phyloP scores from a whole-genome alignment of 1,284 basidiomycete genomes.

The Puccinia polysora region DNA sequence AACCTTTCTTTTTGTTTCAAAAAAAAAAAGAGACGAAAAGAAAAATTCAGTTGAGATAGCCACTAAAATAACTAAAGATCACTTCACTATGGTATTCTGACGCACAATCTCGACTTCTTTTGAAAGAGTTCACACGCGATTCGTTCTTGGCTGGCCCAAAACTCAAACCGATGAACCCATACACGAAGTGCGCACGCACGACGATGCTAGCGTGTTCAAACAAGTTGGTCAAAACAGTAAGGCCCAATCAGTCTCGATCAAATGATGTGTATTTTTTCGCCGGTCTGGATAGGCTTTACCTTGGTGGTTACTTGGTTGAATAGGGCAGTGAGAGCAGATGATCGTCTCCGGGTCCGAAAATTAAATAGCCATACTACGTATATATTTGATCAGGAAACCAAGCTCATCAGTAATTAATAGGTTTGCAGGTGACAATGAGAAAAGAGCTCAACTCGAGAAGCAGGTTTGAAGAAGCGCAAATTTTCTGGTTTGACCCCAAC shows the following conservation, averaged over 20 bases:
- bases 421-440: not conserved
- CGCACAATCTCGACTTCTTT: not conserved
- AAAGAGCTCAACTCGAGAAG: constrained; percentile 7
- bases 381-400: not conserved
- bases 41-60: no score
- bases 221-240: not conserved
- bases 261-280: not conserved
- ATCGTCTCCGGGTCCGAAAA: not conserved
- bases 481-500: constrained; percentile 10
- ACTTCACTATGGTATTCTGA: no score
- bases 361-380: constrained; percentile 10
- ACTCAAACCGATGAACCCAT: not conserved
- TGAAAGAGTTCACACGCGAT: not conserved
- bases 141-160: not conserved
- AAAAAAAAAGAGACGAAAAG: no score
- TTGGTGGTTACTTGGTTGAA: not conserved
- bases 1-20: no score
- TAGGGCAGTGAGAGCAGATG: not conserved
- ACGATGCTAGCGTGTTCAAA: not conserved
- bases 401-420: not conserved
- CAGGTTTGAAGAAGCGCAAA: not conserved
- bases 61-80: no score
- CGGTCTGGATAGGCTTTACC: not conserved
- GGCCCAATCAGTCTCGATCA: not conserved
- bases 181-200: no score